Conservation (phyloP, 306 rosid species). For the Cucumis cinereus region DNA sequence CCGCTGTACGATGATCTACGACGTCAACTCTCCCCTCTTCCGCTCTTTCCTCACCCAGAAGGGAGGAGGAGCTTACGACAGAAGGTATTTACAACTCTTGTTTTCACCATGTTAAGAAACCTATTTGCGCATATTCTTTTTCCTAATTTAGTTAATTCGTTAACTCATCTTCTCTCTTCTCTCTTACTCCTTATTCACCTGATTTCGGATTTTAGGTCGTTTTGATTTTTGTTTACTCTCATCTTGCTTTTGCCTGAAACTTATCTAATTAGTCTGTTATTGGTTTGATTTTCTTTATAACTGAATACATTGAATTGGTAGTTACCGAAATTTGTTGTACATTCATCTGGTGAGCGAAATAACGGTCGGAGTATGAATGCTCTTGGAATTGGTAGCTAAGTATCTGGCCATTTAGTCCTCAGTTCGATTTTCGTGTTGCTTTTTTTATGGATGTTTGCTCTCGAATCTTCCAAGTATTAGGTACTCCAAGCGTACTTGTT, state of each 20-base stretch:
- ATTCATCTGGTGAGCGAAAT: background rate
- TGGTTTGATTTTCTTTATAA: background rate
- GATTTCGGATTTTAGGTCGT: background rate
- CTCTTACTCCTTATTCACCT: background rate
- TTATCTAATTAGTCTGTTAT: background rate
- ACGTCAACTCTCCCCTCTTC: background rate
- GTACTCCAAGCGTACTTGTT: background rate
- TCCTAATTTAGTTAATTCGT: background rate
- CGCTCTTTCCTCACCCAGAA: conserved; percentile 2
- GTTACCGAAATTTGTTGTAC: background rate
- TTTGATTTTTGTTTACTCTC: background rate
- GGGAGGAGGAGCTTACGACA: background rate
- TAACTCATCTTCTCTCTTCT: background rate
- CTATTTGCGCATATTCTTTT: background rate
- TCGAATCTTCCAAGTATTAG: background rate
- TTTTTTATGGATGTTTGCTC: background rate
- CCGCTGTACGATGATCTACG: background rate
- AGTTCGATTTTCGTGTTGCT: background rate
- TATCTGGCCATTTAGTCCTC: background rate
- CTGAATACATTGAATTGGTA: background rate
- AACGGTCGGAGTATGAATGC: background rate
- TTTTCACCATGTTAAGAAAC: background rate
- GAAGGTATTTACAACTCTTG: background rate
- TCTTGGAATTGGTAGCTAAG: background rate
- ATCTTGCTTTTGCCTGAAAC: background rate